These are phyloP conservation scores for Dactylonectria macrodidyma DNA, from an alignment of 2,329 filamentous ascomycete species.

Conservation along the genomic window DNA sequence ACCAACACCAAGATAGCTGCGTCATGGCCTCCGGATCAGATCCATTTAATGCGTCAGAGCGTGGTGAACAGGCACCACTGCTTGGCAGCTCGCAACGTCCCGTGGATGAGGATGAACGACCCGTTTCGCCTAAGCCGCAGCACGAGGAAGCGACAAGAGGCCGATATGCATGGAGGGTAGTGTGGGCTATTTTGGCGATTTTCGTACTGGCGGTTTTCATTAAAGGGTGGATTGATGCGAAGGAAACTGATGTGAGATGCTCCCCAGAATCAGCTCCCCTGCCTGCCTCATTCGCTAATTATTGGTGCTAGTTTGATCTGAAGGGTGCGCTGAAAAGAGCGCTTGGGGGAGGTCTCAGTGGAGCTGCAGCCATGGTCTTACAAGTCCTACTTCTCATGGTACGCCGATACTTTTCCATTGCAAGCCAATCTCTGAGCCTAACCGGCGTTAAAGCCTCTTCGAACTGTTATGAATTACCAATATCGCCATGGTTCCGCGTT, in stretches of 20 bases:
- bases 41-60: neutral
- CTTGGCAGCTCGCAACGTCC: slow-evolving; percentile 13
- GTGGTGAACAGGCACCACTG: slow-evolving; percentile 30
- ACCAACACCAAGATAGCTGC: neutral
- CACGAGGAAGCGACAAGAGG: slow-evolving; percentile 21
- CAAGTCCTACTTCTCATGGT: slow-evolving; percentile 65
- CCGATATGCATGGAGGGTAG: slow-evolving; percentile 50
- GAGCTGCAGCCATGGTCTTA: slow-evolving; percentile 64
- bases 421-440: neutral
- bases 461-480: slow-evolving; percentile 67
- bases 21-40: slow-evolving; percentile 13
- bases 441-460: slow-evolving; percentile 54
- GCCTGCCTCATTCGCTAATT: neutral
- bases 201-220: slow-evolving; percentile 56
- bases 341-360: slow-evolving; percentile 62
- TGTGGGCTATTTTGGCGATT: slow-evolving; percentile 53
- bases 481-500: slow-evolving; percentile 63
- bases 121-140: slow-evolving; percentile 15
- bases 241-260: slow-evolving; percentile 56
- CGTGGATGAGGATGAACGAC: slow-evolving; percentile 10
- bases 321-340: slow-evolving; percentile 60
- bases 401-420: neutral
- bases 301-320: slow-evolving; percentile 58
- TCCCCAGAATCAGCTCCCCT: neutral
- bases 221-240: slow-evolving; percentile 61